Percentiles rank a stretch among this genome's conserved stretches.
These are phyloP conservation scores for Ustilago esculenta DNA, from an alignment of 1,284 basidiomycete species.

Conservation along the genomic window DNA sequence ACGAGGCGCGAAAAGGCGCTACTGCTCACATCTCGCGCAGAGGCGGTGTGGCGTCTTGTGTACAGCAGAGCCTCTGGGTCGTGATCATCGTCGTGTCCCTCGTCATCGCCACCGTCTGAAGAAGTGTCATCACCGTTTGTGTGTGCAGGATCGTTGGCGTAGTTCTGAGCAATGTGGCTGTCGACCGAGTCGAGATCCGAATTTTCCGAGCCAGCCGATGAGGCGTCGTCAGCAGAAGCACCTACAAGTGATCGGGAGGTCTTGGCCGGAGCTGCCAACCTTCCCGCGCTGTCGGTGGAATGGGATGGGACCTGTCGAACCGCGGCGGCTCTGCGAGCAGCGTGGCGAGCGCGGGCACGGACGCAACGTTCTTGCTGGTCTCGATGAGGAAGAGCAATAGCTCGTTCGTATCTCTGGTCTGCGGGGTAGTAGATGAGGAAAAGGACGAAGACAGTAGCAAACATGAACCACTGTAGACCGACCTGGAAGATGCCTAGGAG, in stretches of 20 bases:
- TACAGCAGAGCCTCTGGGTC: conserved; percentile 24
- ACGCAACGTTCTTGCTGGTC: conserved; percentile 16
- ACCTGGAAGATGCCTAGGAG: conserved; percentile 87
- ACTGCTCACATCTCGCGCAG: conserved; percentile 45
- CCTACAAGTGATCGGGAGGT: conserved; percentile 5
- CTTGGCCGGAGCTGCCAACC: conserved; percentile 16
- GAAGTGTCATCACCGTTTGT: conserved; percentile 17
- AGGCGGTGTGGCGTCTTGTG: conserved; percentile 4
- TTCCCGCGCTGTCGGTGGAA: conserved; percentile 8
- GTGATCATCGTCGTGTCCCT: conserved; percentile 14
- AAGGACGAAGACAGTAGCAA: conserved; percentile 82
- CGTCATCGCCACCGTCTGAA: conserved; percentile 21
- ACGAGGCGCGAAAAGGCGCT: conserved; percentile 58
- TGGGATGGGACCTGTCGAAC: conserved; percentile 7
- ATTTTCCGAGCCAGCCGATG: conserved; percentile 53
- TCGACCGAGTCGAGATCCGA: conserved; percentile 63
- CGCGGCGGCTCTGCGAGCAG: conserved; percentile 31
- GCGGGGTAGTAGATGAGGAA: conserved; percentile 92
- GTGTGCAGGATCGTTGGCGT: conserved; percentile 25
- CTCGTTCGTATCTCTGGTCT: conserved; percentile 76
- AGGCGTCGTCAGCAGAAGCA: conserved; percentile 33
- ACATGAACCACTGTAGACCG: conserved; percentile 83
- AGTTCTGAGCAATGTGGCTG: conserved; percentile 63
- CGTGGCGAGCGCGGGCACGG: conserved; percentile 30
- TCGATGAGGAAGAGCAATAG: conserved; percentile 41